Conservation (phyloP, 441 rosid species). For the Syzygium malaccense region DNA sequence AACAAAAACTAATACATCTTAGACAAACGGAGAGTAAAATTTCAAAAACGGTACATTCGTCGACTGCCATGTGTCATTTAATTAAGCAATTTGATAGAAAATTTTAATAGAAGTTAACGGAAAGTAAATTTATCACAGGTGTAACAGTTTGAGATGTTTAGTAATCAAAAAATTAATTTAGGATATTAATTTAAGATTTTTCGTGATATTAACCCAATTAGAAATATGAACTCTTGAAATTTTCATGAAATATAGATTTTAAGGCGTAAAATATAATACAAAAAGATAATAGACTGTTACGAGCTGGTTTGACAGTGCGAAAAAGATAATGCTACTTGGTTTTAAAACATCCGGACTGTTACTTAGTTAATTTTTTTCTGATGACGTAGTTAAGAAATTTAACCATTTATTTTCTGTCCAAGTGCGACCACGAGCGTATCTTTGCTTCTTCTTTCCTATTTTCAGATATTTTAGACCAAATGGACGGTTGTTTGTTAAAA, state of each 20-base stretch:
- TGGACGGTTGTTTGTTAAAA: not conserved
- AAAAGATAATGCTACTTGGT: not conserved
- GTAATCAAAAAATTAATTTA: no score
- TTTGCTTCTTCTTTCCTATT: not conserved
- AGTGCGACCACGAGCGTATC: not conserved
- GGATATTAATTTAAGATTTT: no score
- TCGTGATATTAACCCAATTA: not conserved
- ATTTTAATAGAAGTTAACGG: no score
- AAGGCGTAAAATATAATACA: not conserved
- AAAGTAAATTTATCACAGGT: no score
- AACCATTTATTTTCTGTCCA: not conserved
- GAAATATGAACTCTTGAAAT: not conserved
- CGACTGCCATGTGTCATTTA: no score
- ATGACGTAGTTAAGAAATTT: not conserved
- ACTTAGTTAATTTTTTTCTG: no score
- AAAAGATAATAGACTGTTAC: not conserved
- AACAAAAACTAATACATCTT: no score
- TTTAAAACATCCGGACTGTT: no score
- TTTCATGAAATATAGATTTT: not conserved
- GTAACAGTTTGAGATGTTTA: rapidly evolving
- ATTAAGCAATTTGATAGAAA: no score
- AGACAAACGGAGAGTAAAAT: no score
- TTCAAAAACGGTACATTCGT: no score
- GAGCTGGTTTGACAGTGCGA: not conserved
- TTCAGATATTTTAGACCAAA: not conserved